Evolutionary conservation across 1,139 yeast genomes (phyloP), one percentile per base, ranked within the genome.

Genomic region (Trichomonascaceae sp.): DNA sequence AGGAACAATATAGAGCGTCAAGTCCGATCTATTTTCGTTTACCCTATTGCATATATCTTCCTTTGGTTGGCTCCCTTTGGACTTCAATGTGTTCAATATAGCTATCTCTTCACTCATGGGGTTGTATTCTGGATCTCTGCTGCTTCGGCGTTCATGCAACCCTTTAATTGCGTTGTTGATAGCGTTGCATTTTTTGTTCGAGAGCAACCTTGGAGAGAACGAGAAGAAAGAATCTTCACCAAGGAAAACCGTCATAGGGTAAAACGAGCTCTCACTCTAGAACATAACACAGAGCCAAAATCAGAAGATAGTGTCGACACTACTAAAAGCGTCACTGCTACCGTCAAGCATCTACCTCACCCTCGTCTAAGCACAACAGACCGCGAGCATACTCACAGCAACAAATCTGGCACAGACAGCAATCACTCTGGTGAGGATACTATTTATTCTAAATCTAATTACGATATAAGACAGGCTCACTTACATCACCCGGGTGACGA

Each of bases 41-140:
- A 90, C 67, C 97, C 97, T 1, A 73, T 85, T 45, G 87, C 96
- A 1, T 90, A 88, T 67, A 75, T 87, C 54, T 74, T 87, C 45
- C 71, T 89, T 50, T 89, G 96, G 96, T 66, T 85, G 15, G 84
- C 87, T 60, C 96, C 96, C 0, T 80, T 88, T 58, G 78, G 85
- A n/a, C 77, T 83, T 44, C 87, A 85, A 63, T 74, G 82, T 50
- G 76, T 87, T 7, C 87, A 83, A 66, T 72, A 73, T 56, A 71
- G 73, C 51, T 74, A 80, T 61, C 52, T 36, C 17, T 55, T 57
- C 41, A 50, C 53, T 20, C 57, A 60, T 73, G 50, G 58, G 59
- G 83, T 85, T 0, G 75, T 82, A 8, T 79, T 77, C 59, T 86
- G 95, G 87, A 69, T 87, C 47, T 79, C 81, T 54, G 79, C 81